phyloP scores from a whole-genome alignment of 1,284 basidiomycete genomes.

The Melampsora larici-populina region DNA sequence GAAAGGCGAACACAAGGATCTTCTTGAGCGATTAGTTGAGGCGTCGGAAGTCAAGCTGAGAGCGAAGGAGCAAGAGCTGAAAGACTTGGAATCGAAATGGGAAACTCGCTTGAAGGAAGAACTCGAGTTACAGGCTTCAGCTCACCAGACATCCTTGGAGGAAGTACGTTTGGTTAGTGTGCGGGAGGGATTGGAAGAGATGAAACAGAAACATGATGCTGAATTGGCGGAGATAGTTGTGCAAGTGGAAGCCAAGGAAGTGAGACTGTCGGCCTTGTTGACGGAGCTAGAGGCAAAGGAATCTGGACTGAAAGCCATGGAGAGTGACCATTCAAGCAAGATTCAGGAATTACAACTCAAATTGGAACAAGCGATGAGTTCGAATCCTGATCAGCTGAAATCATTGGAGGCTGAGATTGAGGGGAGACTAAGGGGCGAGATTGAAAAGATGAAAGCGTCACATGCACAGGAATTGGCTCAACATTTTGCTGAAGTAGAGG shows the following conservation, averaged over 20 bases:
- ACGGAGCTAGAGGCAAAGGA: not conserved
- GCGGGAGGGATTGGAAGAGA: not conserved
- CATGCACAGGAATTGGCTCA: not conserved
- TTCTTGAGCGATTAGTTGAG: no score
- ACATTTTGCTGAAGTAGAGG: not conserved
- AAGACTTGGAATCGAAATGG: not conserved
- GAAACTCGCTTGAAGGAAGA: not conserved
- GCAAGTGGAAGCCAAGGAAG: not conserved
- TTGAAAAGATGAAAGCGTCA: not conserved
- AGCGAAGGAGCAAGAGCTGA: conserved; percentile 14
- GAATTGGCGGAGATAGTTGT: conserved; percentile 14
- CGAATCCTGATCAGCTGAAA: not conserved
- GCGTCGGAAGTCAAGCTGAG: conserved; percentile 43
- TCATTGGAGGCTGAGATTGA: conserved; percentile 8
- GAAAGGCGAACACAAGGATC: not conserved
- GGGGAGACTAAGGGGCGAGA: not conserved
- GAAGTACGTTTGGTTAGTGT: not conserved
- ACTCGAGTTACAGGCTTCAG: not conserved
- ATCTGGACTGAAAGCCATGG: not conserved
- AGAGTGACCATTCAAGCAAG: not conserved
- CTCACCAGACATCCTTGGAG: not conserved
- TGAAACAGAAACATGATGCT: not conserved
- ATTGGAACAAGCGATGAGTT: not conserved
- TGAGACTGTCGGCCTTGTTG: not conserved
- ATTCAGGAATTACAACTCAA: not conserved